Evolutionary conservation across 2,329 filamentous ascomycete species (phyloP).

Genomic region (Fusarium transvaalense): DNA sequence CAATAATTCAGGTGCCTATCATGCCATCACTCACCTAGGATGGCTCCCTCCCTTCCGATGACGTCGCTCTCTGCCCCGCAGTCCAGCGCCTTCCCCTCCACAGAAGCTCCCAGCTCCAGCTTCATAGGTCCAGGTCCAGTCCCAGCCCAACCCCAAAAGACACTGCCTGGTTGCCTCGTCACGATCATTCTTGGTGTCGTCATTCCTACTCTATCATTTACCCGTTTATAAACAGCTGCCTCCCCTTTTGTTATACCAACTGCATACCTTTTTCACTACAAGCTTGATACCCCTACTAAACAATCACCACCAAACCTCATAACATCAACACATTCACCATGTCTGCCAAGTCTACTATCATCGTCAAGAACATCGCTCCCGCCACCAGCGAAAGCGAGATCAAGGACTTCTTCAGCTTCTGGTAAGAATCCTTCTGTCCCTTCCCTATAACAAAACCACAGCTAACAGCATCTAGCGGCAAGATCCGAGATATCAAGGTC

Average conservation of each 20-base stretch:
- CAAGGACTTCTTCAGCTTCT: conserved; percentile 97
- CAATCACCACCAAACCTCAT: conserved; percentile 13
- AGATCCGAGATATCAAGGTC: conserved; percentile 87
- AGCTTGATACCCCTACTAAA: conserved; percentile 35
- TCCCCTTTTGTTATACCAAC: not conserved
- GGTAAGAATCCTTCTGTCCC: conserved; percentile 63
- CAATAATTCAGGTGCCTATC: conserved; percentile 30
- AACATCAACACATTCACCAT: conserved; percentile 56
- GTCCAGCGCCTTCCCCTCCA: conserved; percentile 12
- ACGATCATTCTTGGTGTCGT: conserved; percentile 40
- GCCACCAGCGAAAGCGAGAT: conserved; percentile 91
- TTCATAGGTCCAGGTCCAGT: not conserved
- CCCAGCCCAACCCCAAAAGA: conserved; percentile 3
- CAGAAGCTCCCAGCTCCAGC: conserved; percentile 3
- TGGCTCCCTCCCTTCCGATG: conserved; percentile 38
- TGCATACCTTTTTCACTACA: conserved; percentile 11
- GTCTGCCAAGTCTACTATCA: conserved; percentile 74
- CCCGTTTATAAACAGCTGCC: conserved; percentile 33
- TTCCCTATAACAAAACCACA: not conserved
- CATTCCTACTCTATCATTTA: conserved; percentile 29
- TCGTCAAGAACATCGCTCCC: conserved; percentile 89
- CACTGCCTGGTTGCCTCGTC: conserved; percentile 39
- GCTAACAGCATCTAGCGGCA: conserved; percentile 72
- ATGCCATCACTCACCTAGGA: conserved; percentile 41
- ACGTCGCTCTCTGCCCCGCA: conserved; percentile 50